These are phyloP conservation scores for Mortierella sp. DNA, from an alignment of 371 early-diverging fungal species.

Conservation along the genomic window DNA sequence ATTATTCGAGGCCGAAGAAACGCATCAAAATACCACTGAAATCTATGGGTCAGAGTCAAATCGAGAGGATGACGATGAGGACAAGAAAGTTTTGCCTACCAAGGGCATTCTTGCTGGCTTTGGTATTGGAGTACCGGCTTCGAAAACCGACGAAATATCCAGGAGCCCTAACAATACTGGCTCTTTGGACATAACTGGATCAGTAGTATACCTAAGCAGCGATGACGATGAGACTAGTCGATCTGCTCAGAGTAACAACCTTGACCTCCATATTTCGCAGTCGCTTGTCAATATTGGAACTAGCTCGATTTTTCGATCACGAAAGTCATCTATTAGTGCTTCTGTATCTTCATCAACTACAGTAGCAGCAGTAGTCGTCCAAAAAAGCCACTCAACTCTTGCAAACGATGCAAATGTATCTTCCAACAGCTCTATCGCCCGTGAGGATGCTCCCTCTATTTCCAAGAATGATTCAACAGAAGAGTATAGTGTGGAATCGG, in stretches of 20 bases:
- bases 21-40: conserved; percentile 1
- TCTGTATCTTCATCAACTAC: neutral
- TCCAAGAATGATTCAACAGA: neutral
- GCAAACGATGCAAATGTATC: neutral
- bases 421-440: neutral
- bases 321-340: neutral
- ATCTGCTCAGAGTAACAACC: neutral
- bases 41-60: neutral
- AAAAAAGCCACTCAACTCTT: neutral
- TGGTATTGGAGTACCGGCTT: neutral
- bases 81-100: neutral
- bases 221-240: conserved; percentile 30
- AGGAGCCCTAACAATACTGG: neutral
- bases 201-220: conserved; percentile 18
- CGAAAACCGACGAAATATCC: neutral
- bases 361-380: neutral
- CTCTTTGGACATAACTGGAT: neutral
- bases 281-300: conserved; percentile 10
- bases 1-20: neutral
- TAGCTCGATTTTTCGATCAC: conserved; percentile 1
- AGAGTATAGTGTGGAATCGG: neutral
- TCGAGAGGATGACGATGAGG: neutral
- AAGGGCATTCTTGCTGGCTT: conserved; percentile 1
- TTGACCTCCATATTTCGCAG: conserved; percentile 27
- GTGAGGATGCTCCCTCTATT: neutral